Base-by-base conservation (phyloP, 2,329 filamentous ascomycete genomes). In the Fusarium sp. region DNA sequence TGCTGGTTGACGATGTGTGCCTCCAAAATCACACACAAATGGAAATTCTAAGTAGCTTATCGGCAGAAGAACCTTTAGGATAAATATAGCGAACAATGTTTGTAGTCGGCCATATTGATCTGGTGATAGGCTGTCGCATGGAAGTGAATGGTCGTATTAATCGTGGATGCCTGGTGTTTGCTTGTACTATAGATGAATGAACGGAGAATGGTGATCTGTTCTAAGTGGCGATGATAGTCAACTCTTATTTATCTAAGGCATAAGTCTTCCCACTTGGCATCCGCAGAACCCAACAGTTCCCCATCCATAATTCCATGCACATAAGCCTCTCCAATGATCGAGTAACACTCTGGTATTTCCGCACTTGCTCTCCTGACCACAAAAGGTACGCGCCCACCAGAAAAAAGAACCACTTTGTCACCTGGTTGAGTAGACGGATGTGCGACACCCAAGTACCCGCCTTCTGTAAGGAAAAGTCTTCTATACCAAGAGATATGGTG, bases 351-450 rank as follows among this genome's bases (percentile, higher is more conserved):
- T 26, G 0, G 5, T 2, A 7, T 4, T 0, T 22, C 3, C 9
- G 0, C 3, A 9, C 5, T 9, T 1, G 0, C 1, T 22, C 4
- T 26, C 10, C 11, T 2, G 0, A 39, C 20, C 3, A 39, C 32
- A 0, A 54, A 54, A 3, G 34, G 51, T 28, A 39, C 24, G 2
- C 34, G 51, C 1, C 51, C 34, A 0, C 51, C 34, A 18, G 51
- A 54, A 6, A 54, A 8, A 39, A 54, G 51, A 1, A 28, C 2
- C 1, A 54, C 14, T 8, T 39, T 11, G 2, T 54, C 24, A 0
- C 34, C 34, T n/a, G 24, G 10, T 12, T 39, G 18, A 0, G 8
- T 1, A n/a, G 51, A 54, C 2, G 51, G 20, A 39, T n/a, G 51
- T 0, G 51, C 14, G 4, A 54, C 5, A 17, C 34, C 51, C 4